Evolutionary conservation across 2,329 filamentous ascomycete genomes (phyloP).

Genomic region (Colletotrichum cordylinicola): DNA sequence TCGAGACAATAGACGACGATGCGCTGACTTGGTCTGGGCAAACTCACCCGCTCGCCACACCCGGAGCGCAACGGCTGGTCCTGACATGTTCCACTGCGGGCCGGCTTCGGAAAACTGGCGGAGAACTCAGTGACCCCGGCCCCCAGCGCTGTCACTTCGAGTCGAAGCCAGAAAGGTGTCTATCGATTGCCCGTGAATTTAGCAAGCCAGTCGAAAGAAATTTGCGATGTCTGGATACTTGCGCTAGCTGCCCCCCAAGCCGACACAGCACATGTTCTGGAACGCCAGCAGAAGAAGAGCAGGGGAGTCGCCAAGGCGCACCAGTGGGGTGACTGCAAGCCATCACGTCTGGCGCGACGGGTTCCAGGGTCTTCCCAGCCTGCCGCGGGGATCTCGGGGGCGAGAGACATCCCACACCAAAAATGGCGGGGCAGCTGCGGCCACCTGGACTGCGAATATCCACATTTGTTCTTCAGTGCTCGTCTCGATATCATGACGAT

Average conservation of each 20-base stretch:
- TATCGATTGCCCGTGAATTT: not conserved
- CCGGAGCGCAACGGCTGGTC: not conserved
- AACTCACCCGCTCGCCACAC: not conserved
- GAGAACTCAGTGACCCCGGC: not conserved
- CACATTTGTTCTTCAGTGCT: not conserved
- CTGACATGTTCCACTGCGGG: not conserved
- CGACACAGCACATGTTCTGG: not conserved
- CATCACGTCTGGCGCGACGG: not conserved
- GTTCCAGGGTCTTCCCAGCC: slow-evolving; percentile 2
- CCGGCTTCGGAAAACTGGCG: slow-evolving; percentile 10
- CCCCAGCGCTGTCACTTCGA: not conserved
- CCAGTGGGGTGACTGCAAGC: slow-evolving; percentile 4
- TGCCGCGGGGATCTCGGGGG: slow-evolving; percentile 18
- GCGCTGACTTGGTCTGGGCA: not conserved
- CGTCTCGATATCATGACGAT: not conserved
- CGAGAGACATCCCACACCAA: not conserved
- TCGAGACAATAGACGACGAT: not conserved
- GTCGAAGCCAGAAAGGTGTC: not conserved
- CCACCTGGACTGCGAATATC: not conserved
- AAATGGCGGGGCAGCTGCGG: not conserved
- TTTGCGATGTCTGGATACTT: not conserved
- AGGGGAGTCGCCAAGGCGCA: not conserved
- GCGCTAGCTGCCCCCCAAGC: not conserved
- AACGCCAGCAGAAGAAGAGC: not conserved
- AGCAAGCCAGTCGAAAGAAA: not conserved